Base-by-base conservation (phyloP, 306 rosid species). In the Senna tora region DNA sequence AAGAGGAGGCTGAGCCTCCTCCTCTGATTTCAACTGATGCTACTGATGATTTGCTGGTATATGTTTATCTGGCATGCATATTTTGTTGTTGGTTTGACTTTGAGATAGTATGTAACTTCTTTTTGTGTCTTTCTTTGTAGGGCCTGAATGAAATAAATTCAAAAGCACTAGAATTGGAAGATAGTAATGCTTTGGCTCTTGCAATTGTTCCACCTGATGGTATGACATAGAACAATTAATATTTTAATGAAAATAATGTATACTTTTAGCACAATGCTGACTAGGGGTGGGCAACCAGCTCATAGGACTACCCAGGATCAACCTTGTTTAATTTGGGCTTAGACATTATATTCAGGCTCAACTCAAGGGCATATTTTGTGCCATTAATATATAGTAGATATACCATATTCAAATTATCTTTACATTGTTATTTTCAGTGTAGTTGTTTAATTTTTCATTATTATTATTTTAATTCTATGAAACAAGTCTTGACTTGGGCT, bases 131-230 rank as follows among this genome's bases (percentile, higher is more conserved):
- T 42, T 64, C 56, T 72, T 59, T 77, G 75, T 70, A 94, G 99
- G 96, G 97, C 78, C 84, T 94, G 54, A 72, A 55, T 60, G 93
- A 86, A 78, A 71, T 89, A 73, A 85, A 89, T 85, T 90, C 97
- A 32, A 88, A 56, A 83, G 84, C 86, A 36, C 79, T 75, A 79
- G 96, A 91, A 79, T 69, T 91, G 36, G 99, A 94, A 78, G 93
- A 94, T 59, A 72, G 69, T 75, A 91, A 91, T 78, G 96, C 97
- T 73, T 73, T 89, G 77, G 99, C 99, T 14, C 93, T 94, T 32
- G 99, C 99, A 19, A 91, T 94, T 63, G 51, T 83, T 81, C 85
- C 88, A 82, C 60, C 82, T 22, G 93, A 84, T 62, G 99, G 99
- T 91, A 81, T 17, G 90, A 73, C 51, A 54, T 46, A 42, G 17